These are phyloP conservation scores for Ascosphaera aggregata DNA, from an alignment of 2,329 filamentous ascomycete genomes.

Conservation along the genomic window DNA sequence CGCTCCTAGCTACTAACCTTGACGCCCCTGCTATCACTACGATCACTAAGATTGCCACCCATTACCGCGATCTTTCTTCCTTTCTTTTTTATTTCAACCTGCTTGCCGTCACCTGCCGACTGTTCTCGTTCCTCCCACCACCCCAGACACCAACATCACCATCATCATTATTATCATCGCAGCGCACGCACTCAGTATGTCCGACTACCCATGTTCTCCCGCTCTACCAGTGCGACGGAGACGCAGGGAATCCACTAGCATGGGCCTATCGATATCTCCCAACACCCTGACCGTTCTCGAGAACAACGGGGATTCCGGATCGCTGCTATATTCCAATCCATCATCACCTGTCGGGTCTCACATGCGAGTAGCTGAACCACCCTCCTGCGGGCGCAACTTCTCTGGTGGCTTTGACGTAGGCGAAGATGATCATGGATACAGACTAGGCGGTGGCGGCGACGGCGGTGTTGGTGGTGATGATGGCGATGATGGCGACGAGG, in stretches of 20 bases:
- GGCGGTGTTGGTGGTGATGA: neutral
- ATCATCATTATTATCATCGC: neutral
- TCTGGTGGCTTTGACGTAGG: neutral
- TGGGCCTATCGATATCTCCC: conserved; percentile 1
- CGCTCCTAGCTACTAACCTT: no score
- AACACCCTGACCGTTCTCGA: conserved; percentile 2
- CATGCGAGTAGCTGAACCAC: neutral
- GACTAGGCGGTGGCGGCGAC: neutral
- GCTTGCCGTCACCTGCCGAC: no score
- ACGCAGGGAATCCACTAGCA: neutral
- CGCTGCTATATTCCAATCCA: neutral
- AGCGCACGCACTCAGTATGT: neutral
- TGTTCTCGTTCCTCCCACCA: no score
- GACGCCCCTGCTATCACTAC: no score
- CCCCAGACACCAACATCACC: neutral
- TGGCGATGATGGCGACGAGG: neutral
- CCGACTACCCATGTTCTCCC: conserved; percentile 38
- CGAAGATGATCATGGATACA: neutral
- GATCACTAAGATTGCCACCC: no score
- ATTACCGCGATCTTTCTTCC: no score
- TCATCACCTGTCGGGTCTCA: neutral
- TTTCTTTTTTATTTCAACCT: no score
- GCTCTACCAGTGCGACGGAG: neutral
- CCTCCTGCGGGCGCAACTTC: neutral
- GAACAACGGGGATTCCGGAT: neutral